A percentile compares a stretch with the other conserved stretches of the same genome.
Evolutionary conservation across 176 grass and related monocot genomes (phyloP).

Genomic region (Alloteropsis semialata): DNA sequence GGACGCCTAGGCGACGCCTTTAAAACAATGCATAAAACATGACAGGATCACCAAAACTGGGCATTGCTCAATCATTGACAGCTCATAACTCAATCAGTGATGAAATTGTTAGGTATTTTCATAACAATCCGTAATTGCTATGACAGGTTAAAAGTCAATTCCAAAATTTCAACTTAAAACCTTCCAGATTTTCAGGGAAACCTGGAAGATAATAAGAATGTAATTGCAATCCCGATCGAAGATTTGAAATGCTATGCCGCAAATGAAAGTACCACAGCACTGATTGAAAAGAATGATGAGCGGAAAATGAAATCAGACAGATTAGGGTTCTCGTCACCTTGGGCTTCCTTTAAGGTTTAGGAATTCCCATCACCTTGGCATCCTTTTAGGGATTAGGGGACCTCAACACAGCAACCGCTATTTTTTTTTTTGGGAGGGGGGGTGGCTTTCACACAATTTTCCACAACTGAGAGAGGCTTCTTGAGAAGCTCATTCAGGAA

Average conservation of each 20-base stretch:
- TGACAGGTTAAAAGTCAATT: not conserved
- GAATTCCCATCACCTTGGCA: not conserved
- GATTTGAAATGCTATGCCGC: not conserved
- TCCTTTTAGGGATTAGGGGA: not conserved
- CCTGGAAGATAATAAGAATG: not conserved
- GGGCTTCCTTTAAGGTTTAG: not conserved
- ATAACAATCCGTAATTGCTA: not conserved
- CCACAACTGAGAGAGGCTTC: not conserved
- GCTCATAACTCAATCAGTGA: constrained; percentile 4
- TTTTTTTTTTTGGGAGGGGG: too few species aligned
- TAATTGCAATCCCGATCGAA: not conserved
- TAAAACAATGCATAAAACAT: too few species aligned
- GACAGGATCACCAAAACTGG: not conserved
- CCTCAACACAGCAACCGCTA: not conserved
- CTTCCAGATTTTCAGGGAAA: not conserved
- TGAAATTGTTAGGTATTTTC: constrained; percentile 1
- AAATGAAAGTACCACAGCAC: not conserved
- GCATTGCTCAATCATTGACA: not conserved
- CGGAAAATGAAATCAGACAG: not conserved
- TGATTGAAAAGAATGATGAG: not conserved
- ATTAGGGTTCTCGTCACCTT: not conserved
- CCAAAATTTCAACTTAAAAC: not conserved
- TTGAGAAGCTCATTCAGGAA: constrained; percentile 20
- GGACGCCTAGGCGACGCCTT: too few species aligned
- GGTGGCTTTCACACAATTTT: not conserved